Evolutionary conservation across 2,329 filamentous ascomycete species (phyloP).

Genomic region (Alternaria rosae): DNA sequence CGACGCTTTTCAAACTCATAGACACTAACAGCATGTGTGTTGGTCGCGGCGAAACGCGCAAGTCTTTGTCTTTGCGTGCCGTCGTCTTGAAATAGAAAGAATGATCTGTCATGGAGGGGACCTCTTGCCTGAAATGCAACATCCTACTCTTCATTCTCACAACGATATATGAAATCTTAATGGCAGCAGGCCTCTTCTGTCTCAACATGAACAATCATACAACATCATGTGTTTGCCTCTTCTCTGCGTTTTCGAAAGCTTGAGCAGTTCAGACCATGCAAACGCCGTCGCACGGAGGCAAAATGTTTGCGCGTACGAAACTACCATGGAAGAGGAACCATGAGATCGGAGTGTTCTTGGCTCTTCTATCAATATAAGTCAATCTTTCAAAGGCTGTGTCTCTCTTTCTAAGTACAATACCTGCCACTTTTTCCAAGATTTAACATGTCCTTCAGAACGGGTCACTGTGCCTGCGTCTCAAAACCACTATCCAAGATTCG

Average conservation of each 20-base stretch:
- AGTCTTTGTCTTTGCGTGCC: neutral
- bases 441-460: too few relatives aligned
- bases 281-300: neutral
- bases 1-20: rapidly evolving
- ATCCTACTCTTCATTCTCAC: neutral
- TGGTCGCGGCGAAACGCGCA: neutral
- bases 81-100: too few relatives aligned
- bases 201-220: neutral
- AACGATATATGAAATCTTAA: rapidly evolving
- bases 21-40: rapidly evolving
- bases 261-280: too few relatives aligned
- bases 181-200: neutral
- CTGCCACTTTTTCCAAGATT: too few relatives aligned
- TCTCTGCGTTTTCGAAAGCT: too few relatives aligned
- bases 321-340: neutral
- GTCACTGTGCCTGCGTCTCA: too few relatives aligned
- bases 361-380: neutral
- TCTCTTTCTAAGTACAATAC: too few relatives aligned
- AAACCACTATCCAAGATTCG: neutral
- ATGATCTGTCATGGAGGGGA: too few relatives aligned
- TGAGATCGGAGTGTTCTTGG: neutral
- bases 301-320: neutral
- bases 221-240: too few relatives aligned
- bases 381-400: rapidly evolving
- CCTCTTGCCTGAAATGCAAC: neutral